phyloP scores from a whole-genome alignment of 73 alveolate genomes.

The Stentor roeselii region DNA sequence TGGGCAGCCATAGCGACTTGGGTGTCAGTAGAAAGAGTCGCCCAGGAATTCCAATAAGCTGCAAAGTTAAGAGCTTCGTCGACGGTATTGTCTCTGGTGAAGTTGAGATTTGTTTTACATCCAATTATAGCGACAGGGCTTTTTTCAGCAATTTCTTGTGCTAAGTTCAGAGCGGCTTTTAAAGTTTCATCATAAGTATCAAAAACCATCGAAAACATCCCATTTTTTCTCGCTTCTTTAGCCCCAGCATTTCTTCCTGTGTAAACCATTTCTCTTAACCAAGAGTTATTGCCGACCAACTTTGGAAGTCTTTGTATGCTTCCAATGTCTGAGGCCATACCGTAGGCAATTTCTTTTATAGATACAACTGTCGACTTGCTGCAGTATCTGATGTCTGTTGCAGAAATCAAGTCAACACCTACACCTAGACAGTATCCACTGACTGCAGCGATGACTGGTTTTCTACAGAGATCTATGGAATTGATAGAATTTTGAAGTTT shows the following conservation, averaged over 20 bases:
- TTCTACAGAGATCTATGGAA: background rate
- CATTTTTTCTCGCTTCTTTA: too few species aligned
- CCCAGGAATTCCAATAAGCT: conserved; percentile 11
- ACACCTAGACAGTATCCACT: conserved; percentile 75
- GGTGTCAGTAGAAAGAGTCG: conserved; percentile 37
- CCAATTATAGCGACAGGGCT: conserved; percentile 49
- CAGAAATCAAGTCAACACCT: conserved; percentile 65
- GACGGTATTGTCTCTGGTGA: conserved; percentile 49
- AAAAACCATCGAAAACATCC: too few species aligned
- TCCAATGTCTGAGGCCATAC: conserved; percentile 77
- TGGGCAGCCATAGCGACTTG: conserved; percentile 32
- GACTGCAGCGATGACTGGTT: conserved; percentile 73
- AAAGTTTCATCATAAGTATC: too few species aligned
- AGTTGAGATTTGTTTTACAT: conserved; percentile 21
- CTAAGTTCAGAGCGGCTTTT: too few species aligned
- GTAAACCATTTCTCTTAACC: too few species aligned
- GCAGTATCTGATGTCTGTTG: conserved; percentile 77
- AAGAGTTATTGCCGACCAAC: too few species aligned
- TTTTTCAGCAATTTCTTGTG: too few species aligned
- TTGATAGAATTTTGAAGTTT: background rate
- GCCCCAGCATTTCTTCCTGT: too few species aligned
- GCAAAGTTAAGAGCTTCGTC: conserved; percentile 42
- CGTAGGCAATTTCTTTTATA: conserved; percentile 73
- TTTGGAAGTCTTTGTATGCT: too few species aligned
- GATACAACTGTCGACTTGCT: conserved; percentile 65